Base-by-base conservation (phyloP, 805 yeast species). In the Schwanniomyces vanrijiae region DNA sequence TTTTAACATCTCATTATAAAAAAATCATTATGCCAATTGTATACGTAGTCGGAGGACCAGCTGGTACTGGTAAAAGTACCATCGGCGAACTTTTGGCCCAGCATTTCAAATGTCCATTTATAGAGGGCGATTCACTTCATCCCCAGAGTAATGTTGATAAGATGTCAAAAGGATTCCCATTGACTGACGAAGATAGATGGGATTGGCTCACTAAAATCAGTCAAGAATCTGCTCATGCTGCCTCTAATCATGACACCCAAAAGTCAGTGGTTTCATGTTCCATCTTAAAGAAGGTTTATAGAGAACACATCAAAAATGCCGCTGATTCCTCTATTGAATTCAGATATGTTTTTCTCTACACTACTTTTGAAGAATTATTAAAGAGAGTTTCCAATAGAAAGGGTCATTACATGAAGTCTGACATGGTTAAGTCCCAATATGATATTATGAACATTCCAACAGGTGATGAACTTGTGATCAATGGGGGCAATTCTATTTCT, bases 31-130 rank as follows among this genome's bases (percentile, higher is more conserved):
- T 44, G 47, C 11, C 43, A 6, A 55, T 61, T 0, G 80, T 82
- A 1, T 64, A 81, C 25, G 82, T 90, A 2, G 82, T 92, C 7
- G 97, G 96, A 10, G 99, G 99, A 0, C 96, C 98, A 0, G 91
- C 97, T 0, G 98, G 98, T 7, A 87, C 96, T 1, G 99, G 99
- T 0, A 94, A 94, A 63, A 76, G 95, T 19, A 88, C 97, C 1
- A 78, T 87, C 18, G 96, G 88, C 0, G 68, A 69, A 11, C 58
- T 64, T 9, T 58, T 91, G 18, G 64, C 85, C 0, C 49, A 67
- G 18, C 59, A 66, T 19, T 75, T 81, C 16, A 49, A 64, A 2
- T 74, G 85, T 42, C 74, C 82, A 2, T 90, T 80, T 60, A 64
- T 90, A 10, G 99, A 94, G 64, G 99, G 98, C 4, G 99, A 94